phyloP scores from a whole-genome alignment of 108 stramenopile species.

The Cylindrotheca fusiformis region DNA sequence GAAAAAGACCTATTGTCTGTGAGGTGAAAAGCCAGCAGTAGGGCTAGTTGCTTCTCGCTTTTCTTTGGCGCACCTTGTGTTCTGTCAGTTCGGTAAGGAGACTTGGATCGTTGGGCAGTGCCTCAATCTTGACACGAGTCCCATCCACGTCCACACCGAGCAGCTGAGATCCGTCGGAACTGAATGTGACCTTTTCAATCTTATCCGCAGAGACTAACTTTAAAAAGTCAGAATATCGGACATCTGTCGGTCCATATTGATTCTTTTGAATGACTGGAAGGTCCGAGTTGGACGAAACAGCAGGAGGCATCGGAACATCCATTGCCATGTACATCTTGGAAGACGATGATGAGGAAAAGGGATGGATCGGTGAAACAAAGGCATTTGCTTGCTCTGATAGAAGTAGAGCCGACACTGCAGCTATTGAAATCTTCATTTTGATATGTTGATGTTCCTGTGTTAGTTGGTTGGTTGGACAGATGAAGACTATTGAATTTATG shows the following conservation, averaged over 20 bases:
- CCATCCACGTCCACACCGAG: constrained; percentile 88
- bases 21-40: too few species aligned
- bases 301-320: constrained; percentile 30
- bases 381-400: constrained; percentile 33
- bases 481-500: too few species aligned
- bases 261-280: constrained; percentile 41
- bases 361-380: constrained; percentile 28
- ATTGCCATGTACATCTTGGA: constrained; percentile 26
- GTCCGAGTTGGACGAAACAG: constrained; percentile 7
- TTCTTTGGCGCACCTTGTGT: constrained; percentile 66
- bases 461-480: too few species aligned
- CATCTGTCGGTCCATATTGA: constrained; percentile 46
- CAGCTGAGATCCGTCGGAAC: constrained; percentile 83
- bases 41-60: background rate
- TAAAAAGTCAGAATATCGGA: constrained; percentile 77
- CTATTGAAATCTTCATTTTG: constrained; percentile 41
- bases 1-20: constrained; percentile 5
- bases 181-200: constrained; percentile 84
- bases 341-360: background rate
- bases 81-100: constrained; percentile 83
- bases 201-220: constrained; percentile 54
- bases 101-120: constrained; percentile 93
- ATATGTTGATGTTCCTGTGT: background rate
- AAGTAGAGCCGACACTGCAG: constrained; percentile 23
- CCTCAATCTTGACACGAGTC: constrained; percentile 82